A percentile compares a stretch with the other conserved stretches of the same genome.
Conservation (phyloP, 805 yeast species). For the Starmera caribaea region DNA sequence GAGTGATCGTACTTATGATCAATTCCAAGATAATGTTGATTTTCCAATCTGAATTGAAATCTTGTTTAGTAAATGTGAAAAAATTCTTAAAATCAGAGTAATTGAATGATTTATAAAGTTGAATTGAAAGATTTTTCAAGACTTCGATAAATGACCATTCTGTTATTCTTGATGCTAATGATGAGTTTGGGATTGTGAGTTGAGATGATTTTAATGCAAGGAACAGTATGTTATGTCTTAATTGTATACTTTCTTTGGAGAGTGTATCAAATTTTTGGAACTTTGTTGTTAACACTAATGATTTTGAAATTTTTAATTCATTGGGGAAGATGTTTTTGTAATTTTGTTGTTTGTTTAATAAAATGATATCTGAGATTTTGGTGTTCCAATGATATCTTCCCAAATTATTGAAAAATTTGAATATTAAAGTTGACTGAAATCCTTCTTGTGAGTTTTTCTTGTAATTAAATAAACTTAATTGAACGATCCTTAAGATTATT, state of each 20-base stretch:
- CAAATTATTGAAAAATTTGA: conserved; percentile 5
- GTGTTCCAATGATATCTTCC: conserved; percentile 7
- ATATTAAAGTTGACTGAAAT: conserved; percentile 1
- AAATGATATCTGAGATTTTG: conserved; percentile 7
- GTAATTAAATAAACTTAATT: conserved; percentile 4
- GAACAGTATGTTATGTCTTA: neutral
- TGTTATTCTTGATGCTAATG: neutral
- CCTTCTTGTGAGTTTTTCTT: neutral
- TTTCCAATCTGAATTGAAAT: conserved; percentile 4
- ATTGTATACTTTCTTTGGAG: conserved; percentile 1
- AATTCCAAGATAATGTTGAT: conserved; percentile 2
- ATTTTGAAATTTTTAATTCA: conserved; percentile 11
- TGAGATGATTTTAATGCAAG: neutral
- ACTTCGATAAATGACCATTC: neutral
- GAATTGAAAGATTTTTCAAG: neutral
- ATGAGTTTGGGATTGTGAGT: neutral
- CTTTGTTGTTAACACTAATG: conserved; percentile 3
- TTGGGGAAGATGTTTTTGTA: conserved; percentile 6
- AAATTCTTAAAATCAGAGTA: conserved; percentile 1
- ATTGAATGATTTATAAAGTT: neutral
- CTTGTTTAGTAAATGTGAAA: conserved; percentile 5
- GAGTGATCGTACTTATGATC: conserved; percentile 5
- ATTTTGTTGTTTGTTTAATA: conserved; percentile 2
- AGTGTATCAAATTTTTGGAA: neutral
- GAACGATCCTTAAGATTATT: conserved; percentile 12